Conservation (phyloP, 331 rosid species). For the Malus hybrid region DNA sequence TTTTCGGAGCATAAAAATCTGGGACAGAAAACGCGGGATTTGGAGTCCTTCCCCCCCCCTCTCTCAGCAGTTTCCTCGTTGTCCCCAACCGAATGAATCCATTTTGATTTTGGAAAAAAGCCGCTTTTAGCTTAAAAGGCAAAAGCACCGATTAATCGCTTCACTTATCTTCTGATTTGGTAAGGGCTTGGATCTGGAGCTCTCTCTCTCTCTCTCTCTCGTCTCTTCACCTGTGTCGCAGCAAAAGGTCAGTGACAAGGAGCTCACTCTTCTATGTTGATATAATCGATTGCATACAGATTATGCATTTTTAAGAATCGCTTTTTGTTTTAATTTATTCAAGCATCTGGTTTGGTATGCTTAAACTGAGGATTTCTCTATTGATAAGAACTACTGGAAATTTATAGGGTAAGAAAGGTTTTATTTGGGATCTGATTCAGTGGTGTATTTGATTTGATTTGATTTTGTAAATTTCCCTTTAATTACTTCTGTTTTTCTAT, state of each 20-base stretch:
- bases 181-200: not conserved
- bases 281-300: not conserved
- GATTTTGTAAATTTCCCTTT: too few relatives aligned
- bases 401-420: too few relatives aligned
- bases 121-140: not conserved
- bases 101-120: slow-evolving; percentile 2
- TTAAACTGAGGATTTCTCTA: too few relatives aligned
- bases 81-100: not conserved
- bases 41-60: not conserved
- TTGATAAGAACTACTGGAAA: too few relatives aligned
- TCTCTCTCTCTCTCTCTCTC: not conserved
- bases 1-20: not conserved
- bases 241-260: not conserved
- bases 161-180: not conserved
- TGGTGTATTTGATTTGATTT: not conserved
- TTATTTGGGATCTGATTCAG: not conserved
- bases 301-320: not conserved
- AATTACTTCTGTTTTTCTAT: too few relatives aligned
- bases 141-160: not conserved
- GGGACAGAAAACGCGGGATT: slow-evolving; percentile 6
- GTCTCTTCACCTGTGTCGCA: not conserved
- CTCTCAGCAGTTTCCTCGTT: not conserved
- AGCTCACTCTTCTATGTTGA: not conserved
- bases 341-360: not conserved
- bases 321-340: not conserved